Evolutionary conservation across 2,329 filamentous ascomycete species (phyloP).

Genomic region (Scedosporium minutisporum): DNA sequence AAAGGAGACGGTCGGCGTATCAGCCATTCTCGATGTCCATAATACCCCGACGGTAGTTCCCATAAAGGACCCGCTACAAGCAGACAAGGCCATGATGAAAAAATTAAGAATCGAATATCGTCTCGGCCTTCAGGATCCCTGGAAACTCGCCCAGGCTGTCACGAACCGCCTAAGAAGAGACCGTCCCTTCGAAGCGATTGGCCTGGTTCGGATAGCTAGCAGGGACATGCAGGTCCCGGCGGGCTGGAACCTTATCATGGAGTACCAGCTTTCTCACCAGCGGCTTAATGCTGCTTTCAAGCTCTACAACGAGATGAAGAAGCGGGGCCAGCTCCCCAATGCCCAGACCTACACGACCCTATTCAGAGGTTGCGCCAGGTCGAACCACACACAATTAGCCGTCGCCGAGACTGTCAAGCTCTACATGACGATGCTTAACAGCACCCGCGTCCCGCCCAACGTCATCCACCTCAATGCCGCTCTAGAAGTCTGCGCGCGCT

Average conservation of each 20-base stretch:
- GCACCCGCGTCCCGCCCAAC: constrained; percentile 57
- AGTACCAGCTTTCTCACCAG: constrained; percentile 54
- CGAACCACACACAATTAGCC: constrained; percentile 46
- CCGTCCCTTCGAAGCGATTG: constrained; percentile 56
- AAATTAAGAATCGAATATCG: neutral
- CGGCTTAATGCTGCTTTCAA: constrained; percentile 59
- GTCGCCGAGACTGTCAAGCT: constrained; percentile 62
- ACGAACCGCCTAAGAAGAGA: constrained; percentile 47
- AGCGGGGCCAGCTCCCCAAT: constrained; percentile 72
- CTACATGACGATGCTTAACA: constrained; percentile 64
- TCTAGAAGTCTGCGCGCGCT: constrained; percentile 69
- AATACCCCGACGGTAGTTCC: neutral
- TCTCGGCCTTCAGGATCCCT: constrained; percentile 56
- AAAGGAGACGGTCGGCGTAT: neutral
- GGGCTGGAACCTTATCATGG: constrained; percentile 81
- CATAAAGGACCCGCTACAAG: neutral
- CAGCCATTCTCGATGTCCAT: neutral
- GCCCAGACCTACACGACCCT: constrained; percentile 76
- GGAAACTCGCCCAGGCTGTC: constrained; percentile 62
- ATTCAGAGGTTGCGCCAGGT: constrained; percentile 61
- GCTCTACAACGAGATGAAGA: constrained; percentile 99
- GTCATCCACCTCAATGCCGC: constrained; percentile 82
- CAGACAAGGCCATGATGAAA: neutral
- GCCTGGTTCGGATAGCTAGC: constrained; percentile 61
- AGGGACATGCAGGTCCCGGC: constrained; percentile 56